Conservation (phyloP, 2,329 filamentous ascomycete genomes). For the Graphilbum sp. region DNA sequence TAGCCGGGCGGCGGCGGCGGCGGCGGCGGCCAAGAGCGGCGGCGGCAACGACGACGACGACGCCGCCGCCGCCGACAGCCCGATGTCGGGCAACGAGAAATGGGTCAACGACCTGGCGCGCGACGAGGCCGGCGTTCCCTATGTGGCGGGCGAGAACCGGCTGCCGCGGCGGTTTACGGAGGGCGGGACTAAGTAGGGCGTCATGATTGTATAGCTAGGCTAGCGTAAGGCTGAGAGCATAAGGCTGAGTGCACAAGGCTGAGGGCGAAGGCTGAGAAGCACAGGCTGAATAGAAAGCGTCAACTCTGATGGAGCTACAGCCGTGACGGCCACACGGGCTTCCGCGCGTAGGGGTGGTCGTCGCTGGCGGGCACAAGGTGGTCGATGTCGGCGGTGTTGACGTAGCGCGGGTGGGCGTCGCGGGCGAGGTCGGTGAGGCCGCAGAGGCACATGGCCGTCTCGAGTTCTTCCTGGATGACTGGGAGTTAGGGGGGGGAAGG, state of each 20-base stretch:
- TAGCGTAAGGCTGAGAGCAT: too few species aligned
- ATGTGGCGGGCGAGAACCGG: constrained; percentile 40
- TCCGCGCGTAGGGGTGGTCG: constrained; percentile 7
- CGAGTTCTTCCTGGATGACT: constrained; percentile 22
- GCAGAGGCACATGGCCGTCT: constrained; percentile 20
- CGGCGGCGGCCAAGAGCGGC: constrained; percentile 31
- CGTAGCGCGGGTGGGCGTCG: constrained; percentile 8
- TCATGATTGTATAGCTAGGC: too few species aligned
- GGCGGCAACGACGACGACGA: not conserved
- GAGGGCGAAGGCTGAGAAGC: too few species aligned
- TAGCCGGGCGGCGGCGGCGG: constrained; percentile 55
- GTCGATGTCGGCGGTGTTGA: constrained; percentile 13
- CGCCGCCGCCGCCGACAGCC: not conserved
- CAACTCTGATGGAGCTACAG: too few species aligned
- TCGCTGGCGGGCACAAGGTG: constrained; percentile 5
- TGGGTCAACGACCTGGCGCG: constrained; percentile 66
- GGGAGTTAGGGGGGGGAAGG: not conserved
- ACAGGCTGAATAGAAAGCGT: too few species aligned
- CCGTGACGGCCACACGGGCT: constrained; percentile 5
- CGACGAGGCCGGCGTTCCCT: constrained; percentile 43
- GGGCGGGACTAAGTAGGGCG: constrained; percentile 2
- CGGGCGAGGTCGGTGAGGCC: constrained; percentile 11
- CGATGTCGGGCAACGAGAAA: constrained; percentile 32
- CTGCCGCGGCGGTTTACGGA: constrained; percentile 33
- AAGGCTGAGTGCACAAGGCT: too few species aligned